A percentile compares a stretch with the other conserved stretches of the same genome.
phyloP scores from a whole-genome alignment of 306 rosid genomes.

The Prunus armeniaca region DNA sequence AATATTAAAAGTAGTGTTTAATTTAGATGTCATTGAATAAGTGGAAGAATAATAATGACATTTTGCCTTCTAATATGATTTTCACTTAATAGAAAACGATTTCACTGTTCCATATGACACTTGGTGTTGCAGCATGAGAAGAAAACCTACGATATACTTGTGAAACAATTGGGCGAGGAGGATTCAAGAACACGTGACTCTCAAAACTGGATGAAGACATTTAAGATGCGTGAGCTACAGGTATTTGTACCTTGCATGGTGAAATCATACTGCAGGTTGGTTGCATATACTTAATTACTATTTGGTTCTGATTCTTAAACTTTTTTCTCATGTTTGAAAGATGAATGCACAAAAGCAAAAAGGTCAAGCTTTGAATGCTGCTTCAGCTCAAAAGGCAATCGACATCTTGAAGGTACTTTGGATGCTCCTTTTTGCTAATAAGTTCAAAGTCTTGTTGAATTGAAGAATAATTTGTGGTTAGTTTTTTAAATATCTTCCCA shows the following conservation, averaged over 20 bases:
- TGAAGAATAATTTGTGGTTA: not conserved
- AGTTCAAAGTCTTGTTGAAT: not conserved
- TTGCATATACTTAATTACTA: not conserved
- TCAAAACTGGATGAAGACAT: slow-evolving; percentile 91
- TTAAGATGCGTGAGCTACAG: slow-evolving; percentile 94
- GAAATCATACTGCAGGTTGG: not conserved
- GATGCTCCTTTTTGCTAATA: not conserved
- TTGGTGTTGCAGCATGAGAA: slow-evolving; percentile 77
- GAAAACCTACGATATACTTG: slow-evolving; percentile 89
- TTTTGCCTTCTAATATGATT: not conserved
- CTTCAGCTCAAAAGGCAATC: slow-evolving; percentile 85
- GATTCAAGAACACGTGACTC: slow-evolving; percentile 96
- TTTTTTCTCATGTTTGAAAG: slow-evolving; percentile 29
- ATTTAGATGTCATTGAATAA: not conserved
- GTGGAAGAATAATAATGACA: not conserved
- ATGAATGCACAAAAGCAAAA: slow-evolving; percentile 94
- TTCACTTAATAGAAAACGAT: not conserved
- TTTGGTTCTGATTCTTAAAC: not conserved
- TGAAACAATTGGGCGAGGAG: slow-evolving; percentile 96
- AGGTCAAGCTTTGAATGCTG: slow-evolving; percentile 83
- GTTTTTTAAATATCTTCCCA: not conserved
- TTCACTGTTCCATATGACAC: not conserved
- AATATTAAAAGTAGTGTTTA: too few relatives aligned
- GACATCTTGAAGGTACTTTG: slow-evolving; percentile 78
- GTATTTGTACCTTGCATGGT: slow-evolving; percentile 26